Conservation (phyloP, 2,329 filamentous ascomycete species). For the Scytalidium lignicola region DNA sequence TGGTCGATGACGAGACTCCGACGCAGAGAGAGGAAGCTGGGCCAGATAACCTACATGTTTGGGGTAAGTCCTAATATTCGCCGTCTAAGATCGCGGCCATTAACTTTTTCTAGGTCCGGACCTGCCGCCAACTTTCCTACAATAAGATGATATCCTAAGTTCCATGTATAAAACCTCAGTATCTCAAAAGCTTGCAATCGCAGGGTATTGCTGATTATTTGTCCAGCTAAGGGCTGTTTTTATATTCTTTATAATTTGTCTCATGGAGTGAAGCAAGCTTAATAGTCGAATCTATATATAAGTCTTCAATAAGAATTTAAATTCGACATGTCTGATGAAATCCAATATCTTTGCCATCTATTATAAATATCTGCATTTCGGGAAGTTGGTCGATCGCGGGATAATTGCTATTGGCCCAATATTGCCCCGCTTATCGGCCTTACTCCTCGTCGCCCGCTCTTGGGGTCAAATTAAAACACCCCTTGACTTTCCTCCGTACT, state of each 20-base stretch:
- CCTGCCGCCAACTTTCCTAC: constrained; percentile 15
- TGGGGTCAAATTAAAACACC: neutral
- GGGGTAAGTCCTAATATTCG: constrained; percentile 18
- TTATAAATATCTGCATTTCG: neutral
- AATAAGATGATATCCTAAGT: no score
- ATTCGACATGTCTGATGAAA: no score
- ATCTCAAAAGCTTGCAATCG: no score
- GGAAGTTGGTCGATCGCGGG: neutral
- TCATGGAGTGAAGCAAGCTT: no score
- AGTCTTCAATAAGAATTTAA: no score
- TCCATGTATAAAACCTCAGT: no score
- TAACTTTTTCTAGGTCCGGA: constrained; percentile 15
- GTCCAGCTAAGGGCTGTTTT: no score
- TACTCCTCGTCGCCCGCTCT: neutral
- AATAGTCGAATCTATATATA: no score
- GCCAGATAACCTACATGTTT: constrained; percentile 19
- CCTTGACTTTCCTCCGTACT: neutral
- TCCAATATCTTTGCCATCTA: no score
- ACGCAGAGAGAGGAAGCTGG: constrained; percentile 11
- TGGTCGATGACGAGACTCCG: constrained; percentile 43
- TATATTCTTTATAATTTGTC: no score
- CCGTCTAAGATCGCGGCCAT: neutral
- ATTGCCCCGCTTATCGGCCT: neutral
- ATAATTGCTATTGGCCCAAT: neutral
- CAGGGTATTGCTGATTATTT: no score